Base-by-base conservation (phyloP, 352 stramenopile species). In the Pilasporangium apinafurcum region DNA sequence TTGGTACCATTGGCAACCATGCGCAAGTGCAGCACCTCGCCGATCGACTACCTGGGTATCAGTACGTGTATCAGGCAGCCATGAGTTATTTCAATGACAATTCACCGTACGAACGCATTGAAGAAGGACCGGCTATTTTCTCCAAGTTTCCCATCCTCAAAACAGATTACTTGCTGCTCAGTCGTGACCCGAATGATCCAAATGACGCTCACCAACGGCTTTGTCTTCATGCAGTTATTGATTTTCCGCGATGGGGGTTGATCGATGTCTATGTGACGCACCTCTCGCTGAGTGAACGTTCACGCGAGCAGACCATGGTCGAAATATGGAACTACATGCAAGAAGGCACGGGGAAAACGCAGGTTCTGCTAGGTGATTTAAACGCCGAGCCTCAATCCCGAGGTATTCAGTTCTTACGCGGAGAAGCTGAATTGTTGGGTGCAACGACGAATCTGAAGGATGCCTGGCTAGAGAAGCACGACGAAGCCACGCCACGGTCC, bases 211-310 rank as follows among this genome's bases (percentile, higher is more conserved):
- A 95, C 44, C 82, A 94, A 58, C 76, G 84, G 0, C 52, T 94
- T 4, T 93, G 80, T 53, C 65, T 95, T 18, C 81, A 93, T 48
- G 76, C 76, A 9, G 66, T 83, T 10, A 65, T 95, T 0, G 58
- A 75, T 31, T 67, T 86, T 25, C 78, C 81, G 8, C 37, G 63
- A 7, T 88, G 67, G 61, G 80, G 81, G 2, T 35, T 62, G 20
- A 65, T 94, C 14, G 82, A 95, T 42, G 79, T 94, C 26, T 95
- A 93, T 50, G 81, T 91, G 40, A 90, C 82, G 3, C 84, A 95
- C 34, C 49, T 95, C 32, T 92, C 84, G 38, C 62, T 95, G 22
- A 86, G 75, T 40, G 71, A 92, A 45, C 56, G 57, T 21, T 82
- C 62, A 2, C 72, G 84, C 24, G 72, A 92, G 53, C 64, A 83